Evolutionary conservation across 1,139 yeast genomes (phyloP).

Genomic region (Entelexis paramagnoliae): DNA sequence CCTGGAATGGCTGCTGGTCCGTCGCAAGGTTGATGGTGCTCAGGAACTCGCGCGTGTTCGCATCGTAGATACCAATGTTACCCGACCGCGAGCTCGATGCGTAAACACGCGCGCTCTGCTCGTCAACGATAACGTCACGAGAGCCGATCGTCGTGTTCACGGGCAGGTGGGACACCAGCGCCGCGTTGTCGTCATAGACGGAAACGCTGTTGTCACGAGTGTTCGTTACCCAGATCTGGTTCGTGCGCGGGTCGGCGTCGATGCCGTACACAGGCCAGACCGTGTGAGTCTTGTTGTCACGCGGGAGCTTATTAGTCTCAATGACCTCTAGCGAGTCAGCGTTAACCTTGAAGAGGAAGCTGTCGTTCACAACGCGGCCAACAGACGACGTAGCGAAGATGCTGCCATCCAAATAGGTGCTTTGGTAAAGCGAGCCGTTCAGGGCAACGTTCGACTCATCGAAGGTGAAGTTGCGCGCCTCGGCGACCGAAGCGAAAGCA

Average conservation of each 20-base stretch:
- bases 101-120: constrained; percentile 6
- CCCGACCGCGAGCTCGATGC: constrained; percentile 5
- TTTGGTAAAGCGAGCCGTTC: constrained; percentile 17
- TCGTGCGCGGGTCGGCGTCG: constrained; percentile 5
- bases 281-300: neutral
- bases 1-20: constrained; percentile 7
- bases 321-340: constrained; percentile 5
- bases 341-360: constrained; percentile 14
- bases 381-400: constrained; percentile 13
- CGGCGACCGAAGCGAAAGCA: neutral
- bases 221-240: constrained; percentile 15
- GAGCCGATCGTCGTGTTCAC: neutral
- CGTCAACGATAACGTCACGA: constrained; percentile 13
- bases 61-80: constrained; percentile 8
- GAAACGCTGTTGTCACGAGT: constrained; percentile 16
- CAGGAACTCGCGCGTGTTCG: neutral
- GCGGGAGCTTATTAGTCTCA: neutral
- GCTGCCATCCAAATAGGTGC: constrained; percentile 1
- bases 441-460: constrained; percentile 2
- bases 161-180: constrained; percentile 7
- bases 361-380: constrained; percentile 14
- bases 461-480: constrained; percentile 6
- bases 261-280: constrained; percentile 16
- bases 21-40: constrained; percentile 1
- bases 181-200: constrained; percentile 7